Evolutionary conservation across 2,329 filamentous ascomycete species (phyloP).

Genomic region (Paecilomyces dactylethromorphus): DNA sequence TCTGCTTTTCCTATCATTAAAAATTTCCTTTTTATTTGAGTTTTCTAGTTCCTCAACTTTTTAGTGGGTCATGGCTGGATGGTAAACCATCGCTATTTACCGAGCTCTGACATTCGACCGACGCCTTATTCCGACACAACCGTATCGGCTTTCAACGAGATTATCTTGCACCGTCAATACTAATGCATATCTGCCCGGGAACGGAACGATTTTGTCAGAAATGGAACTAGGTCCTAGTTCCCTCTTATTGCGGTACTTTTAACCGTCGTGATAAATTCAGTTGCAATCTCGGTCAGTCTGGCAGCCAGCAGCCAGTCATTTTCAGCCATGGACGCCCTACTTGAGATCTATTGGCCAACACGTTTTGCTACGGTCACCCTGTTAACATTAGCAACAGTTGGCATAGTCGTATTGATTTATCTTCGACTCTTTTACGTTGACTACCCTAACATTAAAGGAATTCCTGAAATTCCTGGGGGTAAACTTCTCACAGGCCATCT

Average conservation of each 20-base stretch:
- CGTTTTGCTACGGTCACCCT: background rate
- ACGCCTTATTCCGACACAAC: background rate
- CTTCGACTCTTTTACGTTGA: constrained; percentile 5
- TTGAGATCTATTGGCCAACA: background rate
- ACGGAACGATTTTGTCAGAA: too few relatives aligned
- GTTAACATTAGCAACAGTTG: background rate
- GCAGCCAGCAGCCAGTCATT: too few relatives aligned
- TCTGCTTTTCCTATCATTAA: background rate
- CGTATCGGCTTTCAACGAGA: background rate
- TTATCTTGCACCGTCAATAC: background rate
- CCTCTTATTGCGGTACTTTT: too few relatives aligned
- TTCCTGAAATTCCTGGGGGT: constrained; percentile 6
- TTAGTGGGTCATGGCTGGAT: background rate
- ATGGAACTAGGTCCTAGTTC: too few relatives aligned
- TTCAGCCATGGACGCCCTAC: background rate
- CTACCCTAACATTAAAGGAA: constrained; percentile 4
- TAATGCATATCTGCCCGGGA: too few relatives aligned
- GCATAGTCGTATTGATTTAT: background rate
- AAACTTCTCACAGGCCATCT: constrained; percentile 5
- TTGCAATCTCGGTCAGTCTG: too few relatives aligned
- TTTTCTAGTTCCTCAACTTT: background rate
- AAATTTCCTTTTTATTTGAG: background rate
- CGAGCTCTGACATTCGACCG: background rate
- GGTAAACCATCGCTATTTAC: background rate
- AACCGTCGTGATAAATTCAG: too few relatives aligned